Percentiles rank a stretch among this genome's conserved stretches.
phyloP scores from a whole-genome alignment of 805 yeast species.

The Vanderwaltozyma tropicalis region DNA sequence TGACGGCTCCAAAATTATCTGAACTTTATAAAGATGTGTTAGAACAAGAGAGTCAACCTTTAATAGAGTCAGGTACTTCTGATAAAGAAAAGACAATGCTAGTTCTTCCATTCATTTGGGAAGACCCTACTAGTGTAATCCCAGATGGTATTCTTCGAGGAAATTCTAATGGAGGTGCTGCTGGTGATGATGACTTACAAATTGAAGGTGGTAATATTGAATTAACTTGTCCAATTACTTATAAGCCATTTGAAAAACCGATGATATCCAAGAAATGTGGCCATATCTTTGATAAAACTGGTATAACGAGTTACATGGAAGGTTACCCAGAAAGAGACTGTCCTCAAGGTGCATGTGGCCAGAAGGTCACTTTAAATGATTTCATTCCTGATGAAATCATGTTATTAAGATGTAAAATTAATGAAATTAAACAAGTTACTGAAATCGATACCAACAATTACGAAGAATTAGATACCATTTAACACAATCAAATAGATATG shows the following conservation, averaged over 20 bases:
- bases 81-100: constrained; percentile 22
- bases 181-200: constrained; percentile 45
- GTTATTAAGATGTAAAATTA: constrained; percentile 41
- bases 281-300: constrained; percentile 49
- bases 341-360: constrained; percentile 51
- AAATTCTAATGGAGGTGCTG: constrained; percentile 24
- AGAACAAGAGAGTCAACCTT: neutral
- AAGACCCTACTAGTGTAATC: constrained; percentile 34
- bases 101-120: constrained; percentile 33
- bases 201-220: constrained; percentile 66
- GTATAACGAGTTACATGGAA: constrained; percentile 31
- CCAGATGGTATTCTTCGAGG: constrained; percentile 41
- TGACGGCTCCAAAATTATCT: constrained; percentile 11
- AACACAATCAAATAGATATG: too few relatives aligned
- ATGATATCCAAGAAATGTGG: constrained; percentile 44
- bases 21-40: constrained; percentile 4
- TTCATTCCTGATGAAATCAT: constrained; percentile 42
- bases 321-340: constrained; percentile 31
- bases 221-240: constrained; percentile 56
- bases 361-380: constrained; percentile 28
- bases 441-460: too few relatives aligned
- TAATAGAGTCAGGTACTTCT: neutral
- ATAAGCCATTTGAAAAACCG: constrained; percentile 43
- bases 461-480: neutral
- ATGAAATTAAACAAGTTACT: constrained; percentile 2